phyloP scores from a whole-genome alignment of 768 basidiomycete species.

The Xerocomellus chrysenteron region DNA sequence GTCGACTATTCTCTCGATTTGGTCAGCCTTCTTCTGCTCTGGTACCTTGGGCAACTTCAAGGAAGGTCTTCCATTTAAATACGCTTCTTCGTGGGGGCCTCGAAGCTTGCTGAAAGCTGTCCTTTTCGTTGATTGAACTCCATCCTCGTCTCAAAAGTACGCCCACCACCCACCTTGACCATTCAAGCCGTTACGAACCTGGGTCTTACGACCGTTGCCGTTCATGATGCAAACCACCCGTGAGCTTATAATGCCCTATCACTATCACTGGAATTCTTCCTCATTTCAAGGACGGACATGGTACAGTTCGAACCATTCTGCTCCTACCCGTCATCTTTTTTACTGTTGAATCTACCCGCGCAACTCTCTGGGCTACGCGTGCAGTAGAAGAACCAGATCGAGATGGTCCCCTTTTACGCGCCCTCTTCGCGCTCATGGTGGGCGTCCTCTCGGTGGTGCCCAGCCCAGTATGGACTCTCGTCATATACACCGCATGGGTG shows the following conservation, averaged over 20 bases:
- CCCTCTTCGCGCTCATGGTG: neutral
- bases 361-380: neutral
- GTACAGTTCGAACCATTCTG: conserved; percentile 7
- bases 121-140: neutral
- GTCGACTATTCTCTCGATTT: neutral
- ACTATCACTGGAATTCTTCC: neutral
- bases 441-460: conserved; percentile 2
- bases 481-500: neutral
- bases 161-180: neutral
- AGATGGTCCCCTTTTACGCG: conserved; percentile 1
- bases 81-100: conserved; percentile 1
- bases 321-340: conserved; percentile 12
- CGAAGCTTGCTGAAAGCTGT: neutral
- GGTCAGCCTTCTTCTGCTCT: neutral
- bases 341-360: conserved; percentile 4
- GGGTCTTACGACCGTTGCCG: neutral
- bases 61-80: conserved; percentile 4
- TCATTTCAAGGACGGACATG: neutral
- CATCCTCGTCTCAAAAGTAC: neutral
- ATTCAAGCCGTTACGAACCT: neutral
- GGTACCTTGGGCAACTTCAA: neutral
- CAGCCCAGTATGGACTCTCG: neutral
- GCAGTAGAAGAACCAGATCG: neutral
- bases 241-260: neutral
- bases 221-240: neutral